phyloP scores from a whole-genome alignment of 2,329 filamentous ascomycete genomes.

The Nothopassalora personata region DNA sequence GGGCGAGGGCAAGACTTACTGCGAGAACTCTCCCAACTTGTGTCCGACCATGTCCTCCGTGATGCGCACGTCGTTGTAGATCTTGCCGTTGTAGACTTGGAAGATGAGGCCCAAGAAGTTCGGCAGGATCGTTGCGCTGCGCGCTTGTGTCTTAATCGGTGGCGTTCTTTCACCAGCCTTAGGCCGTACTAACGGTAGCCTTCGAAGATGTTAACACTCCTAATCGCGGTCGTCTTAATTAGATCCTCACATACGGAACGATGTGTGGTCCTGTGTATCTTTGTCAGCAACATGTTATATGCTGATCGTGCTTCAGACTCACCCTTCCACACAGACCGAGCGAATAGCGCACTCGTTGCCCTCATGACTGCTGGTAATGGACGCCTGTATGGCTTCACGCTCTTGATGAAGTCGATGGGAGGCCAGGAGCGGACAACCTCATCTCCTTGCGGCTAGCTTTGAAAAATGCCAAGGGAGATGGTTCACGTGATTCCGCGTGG shows the following conservation, averaged over 20 bases:
- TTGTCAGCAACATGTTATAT: slow-evolving; percentile 9
- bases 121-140: slow-evolving; percentile 81
- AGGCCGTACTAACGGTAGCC: slow-evolving; percentile 58
- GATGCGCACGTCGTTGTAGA: slow-evolving; percentile 73
- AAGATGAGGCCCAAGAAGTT: slow-evolving; percentile 89
- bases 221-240: neutral
- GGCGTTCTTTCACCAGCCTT: slow-evolving; percentile 58
- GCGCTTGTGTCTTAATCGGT: slow-evolving; percentile 80
- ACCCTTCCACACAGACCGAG: slow-evolving; percentile 89
- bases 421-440: neutral
- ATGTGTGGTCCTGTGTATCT: slow-evolving; percentile 57
- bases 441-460: neutral
- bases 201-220: slow-evolving; percentile 27
- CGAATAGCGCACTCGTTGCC: slow-evolving; percentile 33
- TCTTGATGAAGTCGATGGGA: slow-evolving; percentile 10
- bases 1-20: slow-evolving; percentile 54
- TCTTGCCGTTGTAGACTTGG: slow-evolving; percentile 87
- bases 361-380: slow-evolving; percentile 22
- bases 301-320: slow-evolving; percentile 19
- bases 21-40: slow-evolving; percentile 87
- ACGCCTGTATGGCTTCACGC: neutral
- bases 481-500: neutral
- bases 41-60: slow-evolving; percentile 96
- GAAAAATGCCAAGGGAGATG: neutral
- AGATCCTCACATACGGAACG: slow-evolving; percentile 53